phyloP scores from a whole-genome alignment of 306 rosid species.

The Gastrolobium bilobum region DNA sequence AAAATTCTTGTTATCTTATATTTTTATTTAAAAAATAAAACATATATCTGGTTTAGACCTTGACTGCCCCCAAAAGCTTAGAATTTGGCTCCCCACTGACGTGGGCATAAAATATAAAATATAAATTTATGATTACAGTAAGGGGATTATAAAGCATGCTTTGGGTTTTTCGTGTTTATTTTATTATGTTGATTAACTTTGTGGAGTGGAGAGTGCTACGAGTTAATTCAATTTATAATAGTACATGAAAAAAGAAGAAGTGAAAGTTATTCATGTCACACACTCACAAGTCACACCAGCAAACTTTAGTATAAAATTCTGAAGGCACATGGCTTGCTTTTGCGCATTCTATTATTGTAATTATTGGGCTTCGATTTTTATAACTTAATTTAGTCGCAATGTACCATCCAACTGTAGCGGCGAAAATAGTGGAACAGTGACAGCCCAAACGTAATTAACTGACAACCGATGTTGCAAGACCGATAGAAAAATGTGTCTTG shows the following conservation, averaged over 20 bases:
- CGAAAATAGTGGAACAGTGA: too few relatives aligned
- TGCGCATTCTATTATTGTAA: background rate
- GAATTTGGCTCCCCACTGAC: background rate
- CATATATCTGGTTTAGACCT: background rate
- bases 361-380: background rate
- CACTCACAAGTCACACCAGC: too few relatives aligned
- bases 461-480: too few relatives aligned
- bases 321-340: conserved; percentile 27
- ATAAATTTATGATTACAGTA: background rate
- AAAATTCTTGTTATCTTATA: too few relatives aligned
- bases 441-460: too few relatives aligned
- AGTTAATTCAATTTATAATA: background rate
- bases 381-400: background rate
- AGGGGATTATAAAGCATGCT: background rate
- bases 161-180: background rate
- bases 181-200: background rate
- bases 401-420: too few relatives aligned
- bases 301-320: background rate
- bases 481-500: too few relatives aligned
- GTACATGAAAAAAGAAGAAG: background rate
- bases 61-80: background rate
- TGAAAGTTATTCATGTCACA: conserved; percentile 1
- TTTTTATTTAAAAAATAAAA: too few relatives aligned
- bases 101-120: background rate
- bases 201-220: background rate